Base-by-base conservation (phyloP, 106 monocot species). In the Iris macrosiphon region DNA sequence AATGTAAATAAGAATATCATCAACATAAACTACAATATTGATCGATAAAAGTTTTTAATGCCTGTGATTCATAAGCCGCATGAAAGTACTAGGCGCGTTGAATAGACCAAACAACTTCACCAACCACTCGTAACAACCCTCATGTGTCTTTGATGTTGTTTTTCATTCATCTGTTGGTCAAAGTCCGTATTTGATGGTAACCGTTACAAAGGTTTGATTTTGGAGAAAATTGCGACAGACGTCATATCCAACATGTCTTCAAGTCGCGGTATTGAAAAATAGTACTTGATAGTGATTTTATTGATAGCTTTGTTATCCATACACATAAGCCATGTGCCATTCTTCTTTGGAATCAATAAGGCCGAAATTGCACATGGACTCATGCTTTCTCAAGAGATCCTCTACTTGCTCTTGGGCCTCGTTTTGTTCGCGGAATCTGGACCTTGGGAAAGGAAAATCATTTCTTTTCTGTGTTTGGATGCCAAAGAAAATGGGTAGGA, bases 31-130 rank as follows among this genome's bases (percentile, higher is more conserved):
- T 0, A 61, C 33, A 1, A 61, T 1, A 61, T 23, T 61, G 30
- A 1, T 20, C 45, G 4, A 47, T 32, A 14, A 61, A 61, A 13
- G 33, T 16, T 26, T 13, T 20, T 0, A 46, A 0, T 34, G 33
- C 47, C 21, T 6, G n/a, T n/a, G 9, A 57, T 19, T 22, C 56
- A 57, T 57, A 3, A 39, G 19, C 14, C 32, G 1, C 59, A 59
- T 59, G 14, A 59, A 59, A 22, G 59, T 59, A 9, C 42, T 59
- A 4, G 42, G 43, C 0, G 26, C 40, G 28, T 59, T 59, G 22
- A n/a, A 43, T 6, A 59, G 19, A 13, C 43, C 59, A 43, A 59
- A 42, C 3, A 15, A 6, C 59, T 42, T 59, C 1, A 59, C 27
- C 22, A 59, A 39, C 56, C 19, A 39, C 16, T 44, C 37, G 30